phyloP scores from a whole-genome alignment of 345 rosid species.

The Eucalyptus victrix region DNA sequence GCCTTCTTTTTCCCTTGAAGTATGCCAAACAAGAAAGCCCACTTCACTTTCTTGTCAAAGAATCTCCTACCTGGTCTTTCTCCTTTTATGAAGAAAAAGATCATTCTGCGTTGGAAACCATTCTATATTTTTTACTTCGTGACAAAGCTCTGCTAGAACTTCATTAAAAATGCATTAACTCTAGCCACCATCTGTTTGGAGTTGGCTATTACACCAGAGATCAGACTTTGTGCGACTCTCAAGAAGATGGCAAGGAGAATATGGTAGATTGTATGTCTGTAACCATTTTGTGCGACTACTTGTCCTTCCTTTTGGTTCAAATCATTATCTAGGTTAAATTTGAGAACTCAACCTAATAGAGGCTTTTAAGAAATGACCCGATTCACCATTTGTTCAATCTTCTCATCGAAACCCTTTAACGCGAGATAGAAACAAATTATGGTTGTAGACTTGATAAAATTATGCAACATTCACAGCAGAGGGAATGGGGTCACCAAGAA shows the following conservation, averaged over 20 bases:
- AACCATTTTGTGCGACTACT: background rate
- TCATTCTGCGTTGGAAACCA: background rate
- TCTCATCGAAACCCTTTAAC: background rate
- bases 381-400: background rate
- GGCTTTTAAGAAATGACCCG: background rate
- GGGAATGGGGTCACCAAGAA: background rate
- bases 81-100: background rate
- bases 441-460: background rate
- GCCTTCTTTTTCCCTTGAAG: background rate
- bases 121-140: background rate
- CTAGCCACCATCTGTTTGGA: background rate
- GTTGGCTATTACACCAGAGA: background rate
- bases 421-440: background rate
- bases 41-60: background rate
- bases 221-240: background rate
- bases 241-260: background rate
- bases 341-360: background rate
- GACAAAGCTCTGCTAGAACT: background rate
- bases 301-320: background rate
- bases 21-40: conserved; percentile 1
- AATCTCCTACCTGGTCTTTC: background rate
- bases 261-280: background rate
- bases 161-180: background rate
- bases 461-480: background rate
- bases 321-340: background rate